These are phyloP conservation scores for Ogataea ganodermae DNA, from an alignment of 805 yeast genomes.

Conservation along the genomic window DNA sequence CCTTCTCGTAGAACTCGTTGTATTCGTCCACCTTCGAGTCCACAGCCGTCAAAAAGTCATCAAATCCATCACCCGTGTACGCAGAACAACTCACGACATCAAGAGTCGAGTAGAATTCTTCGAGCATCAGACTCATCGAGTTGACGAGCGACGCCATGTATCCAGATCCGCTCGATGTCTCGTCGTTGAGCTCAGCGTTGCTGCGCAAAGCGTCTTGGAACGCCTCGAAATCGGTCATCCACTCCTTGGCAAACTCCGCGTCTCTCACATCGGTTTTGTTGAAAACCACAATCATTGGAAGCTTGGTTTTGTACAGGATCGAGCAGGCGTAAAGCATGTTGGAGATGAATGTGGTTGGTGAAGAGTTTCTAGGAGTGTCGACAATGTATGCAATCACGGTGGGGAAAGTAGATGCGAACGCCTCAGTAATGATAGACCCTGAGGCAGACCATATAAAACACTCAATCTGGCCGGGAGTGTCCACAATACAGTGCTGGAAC, in stretches of 20 bases:
- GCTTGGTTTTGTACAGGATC: slow-evolving; percentile 88
- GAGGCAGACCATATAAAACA: slow-evolving; percentile 99
- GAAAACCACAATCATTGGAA: slow-evolving; percentile 96
- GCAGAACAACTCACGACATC: slow-evolving; percentile 94
- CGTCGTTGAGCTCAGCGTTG: slow-evolving; percentile 67
- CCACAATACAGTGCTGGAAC: slow-evolving; percentile 75
- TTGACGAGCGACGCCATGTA: slow-evolving; percentile 93
- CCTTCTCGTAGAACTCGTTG: slow-evolving; percentile 77
- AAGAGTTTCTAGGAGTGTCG: slow-evolving; percentile 92
- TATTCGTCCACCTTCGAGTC: slow-evolving; percentile 87
- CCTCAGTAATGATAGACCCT: slow-evolving; percentile 94
- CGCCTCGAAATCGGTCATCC: slow-evolving; percentile 96
- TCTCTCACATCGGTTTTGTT: slow-evolving; percentile 90
- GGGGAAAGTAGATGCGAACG: slow-evolving; percentile 94
- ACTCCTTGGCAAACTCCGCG: slow-evolving; percentile 85
- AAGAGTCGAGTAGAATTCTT: slow-evolving; percentile 89
- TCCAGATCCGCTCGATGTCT: slow-evolving; percentile 65
- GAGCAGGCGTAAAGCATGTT: slow-evolving; percentile 99
- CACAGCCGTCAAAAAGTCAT: slow-evolving; percentile 82
- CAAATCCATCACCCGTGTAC: slow-evolving; percentile 92
- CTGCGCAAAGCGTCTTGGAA: slow-evolving; percentile 77
- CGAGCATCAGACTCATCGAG: slow-evolving; percentile 94
- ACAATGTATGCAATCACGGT: slow-evolving; percentile 94
- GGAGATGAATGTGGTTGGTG: slow-evolving; percentile 96
- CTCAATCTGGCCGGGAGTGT: slow-evolving; percentile 99